These are phyloP conservation scores for Wickerhamomyces hampshirensis DNA, from an alignment of 805 yeast genomes.

Conservation along the genomic window DNA sequence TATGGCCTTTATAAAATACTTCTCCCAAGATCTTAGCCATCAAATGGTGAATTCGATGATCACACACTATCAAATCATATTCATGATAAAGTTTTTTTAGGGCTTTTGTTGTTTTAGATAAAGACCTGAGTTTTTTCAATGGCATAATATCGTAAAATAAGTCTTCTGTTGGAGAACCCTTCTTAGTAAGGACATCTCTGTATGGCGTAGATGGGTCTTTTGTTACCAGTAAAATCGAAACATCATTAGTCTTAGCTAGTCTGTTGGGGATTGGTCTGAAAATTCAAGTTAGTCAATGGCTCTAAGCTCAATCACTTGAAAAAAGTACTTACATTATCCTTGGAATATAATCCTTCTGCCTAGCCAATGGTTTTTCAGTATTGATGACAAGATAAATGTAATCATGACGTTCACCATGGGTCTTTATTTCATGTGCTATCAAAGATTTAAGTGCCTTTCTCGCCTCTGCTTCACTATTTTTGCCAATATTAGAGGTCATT, in stretches of 20 bases:
- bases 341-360: slow-evolving; percentile 46
- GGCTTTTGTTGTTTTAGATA: slow-evolving; percentile 38
- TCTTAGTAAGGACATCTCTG: slow-evolving; percentile 39
- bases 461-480: slow-evolving; percentile 8
- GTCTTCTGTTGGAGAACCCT: slow-evolving; percentile 18
- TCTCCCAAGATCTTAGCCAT: slow-evolving; percentile 56
- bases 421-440: slow-evolving; percentile 25
- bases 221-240: slow-evolving; percentile 57
- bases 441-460: slow-evolving; percentile 24
- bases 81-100: slow-evolving; percentile 49
- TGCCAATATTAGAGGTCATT: slow-evolving; percentile 9
- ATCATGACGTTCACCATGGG: slow-evolving; percentile 6
- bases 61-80: slow-evolving; percentile 64
- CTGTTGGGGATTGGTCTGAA: slow-evolving; percentile 45
- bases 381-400: slow-evolving; percentile 37
- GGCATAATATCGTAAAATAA: slow-evolving; percentile 17
- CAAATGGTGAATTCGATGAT: slow-evolving; percentile 59
- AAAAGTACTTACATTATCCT: slow-evolving; percentile 35
- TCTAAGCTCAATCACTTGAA: background rate
- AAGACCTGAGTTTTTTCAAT: slow-evolving; percentile 46
- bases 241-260: slow-evolving; percentile 43
- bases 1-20: slow-evolving; percentile 57
- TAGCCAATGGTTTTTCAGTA: slow-evolving; percentile 39
- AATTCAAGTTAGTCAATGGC: slow-evolving; percentile 2
- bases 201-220: slow-evolving; percentile 67